Evolutionary conservation across 1,284 basidiomycete genomes (phyloP).

Genomic region (Leccinum colubrinum): DNA sequence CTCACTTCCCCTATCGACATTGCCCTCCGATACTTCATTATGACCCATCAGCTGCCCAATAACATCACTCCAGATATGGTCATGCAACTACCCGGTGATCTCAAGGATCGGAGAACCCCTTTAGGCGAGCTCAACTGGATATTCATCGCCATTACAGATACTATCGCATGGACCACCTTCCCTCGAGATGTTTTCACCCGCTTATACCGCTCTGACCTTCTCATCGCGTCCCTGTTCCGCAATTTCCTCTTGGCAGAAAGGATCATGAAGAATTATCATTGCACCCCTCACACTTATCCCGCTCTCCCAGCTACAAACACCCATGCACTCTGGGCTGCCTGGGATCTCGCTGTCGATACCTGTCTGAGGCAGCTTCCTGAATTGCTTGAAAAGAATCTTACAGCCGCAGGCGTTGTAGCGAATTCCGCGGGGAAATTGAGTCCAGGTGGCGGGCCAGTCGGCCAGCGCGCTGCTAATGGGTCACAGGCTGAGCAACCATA

Average conservation of each 20-base stretch:
- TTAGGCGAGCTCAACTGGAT: constrained; percentile 99
- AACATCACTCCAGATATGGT: constrained; percentile 89
- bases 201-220: constrained; percentile 92
- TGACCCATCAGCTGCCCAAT: constrained; percentile 83
- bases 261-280: constrained; percentile 98
- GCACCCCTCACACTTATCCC: constrained; percentile 94
- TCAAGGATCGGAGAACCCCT: constrained; percentile 95
- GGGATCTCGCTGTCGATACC: constrained; percentile 98
- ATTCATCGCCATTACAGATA: constrained; percentile 98
- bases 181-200: constrained; percentile 92
- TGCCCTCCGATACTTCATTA: constrained; percentile 90
- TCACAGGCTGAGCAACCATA: constrained; percentile 49
- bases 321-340: constrained; percentile 94
- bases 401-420: constrained; percentile 34
- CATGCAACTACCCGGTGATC: constrained; percentile 92
- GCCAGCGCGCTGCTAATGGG: constrained; percentile 30
- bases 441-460: constrained; percentile 38
- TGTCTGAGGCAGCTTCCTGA: constrained; percentile 91
- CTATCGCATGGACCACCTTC: constrained; percentile 98
- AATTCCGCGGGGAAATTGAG: constrained; percentile 28
- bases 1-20: constrained; percentile 98
- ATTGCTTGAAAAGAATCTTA: constrained; percentile 67
- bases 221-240: constrained; percentile 94
- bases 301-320: constrained; percentile 93
- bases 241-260: constrained; percentile 97